A percentile compares a stretch with the other conserved stretches of the same genome.
These are phyloP conservation scores for Dioszegia aurantiaca DNA, from an alignment of 768 basidiomycete species.

Conservation along the genomic window DNA sequence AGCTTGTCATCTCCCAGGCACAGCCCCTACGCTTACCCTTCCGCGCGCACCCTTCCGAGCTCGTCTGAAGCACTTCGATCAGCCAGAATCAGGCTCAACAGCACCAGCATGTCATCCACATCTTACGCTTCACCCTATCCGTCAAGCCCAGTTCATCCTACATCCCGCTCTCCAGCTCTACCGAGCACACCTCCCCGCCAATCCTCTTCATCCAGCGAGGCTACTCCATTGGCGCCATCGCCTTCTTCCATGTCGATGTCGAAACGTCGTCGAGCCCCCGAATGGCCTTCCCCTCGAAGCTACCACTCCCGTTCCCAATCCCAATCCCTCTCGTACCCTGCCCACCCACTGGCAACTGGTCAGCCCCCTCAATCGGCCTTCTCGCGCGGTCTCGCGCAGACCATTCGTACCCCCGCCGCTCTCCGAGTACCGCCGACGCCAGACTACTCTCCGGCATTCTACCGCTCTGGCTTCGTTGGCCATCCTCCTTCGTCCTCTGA, in stretches of 20 bases:
- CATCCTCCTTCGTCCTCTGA: conserved; percentile 3
- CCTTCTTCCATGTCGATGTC: conserved; percentile 20
- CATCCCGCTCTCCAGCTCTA: background rate
- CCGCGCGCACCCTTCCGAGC: background rate
- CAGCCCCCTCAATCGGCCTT: conserved; percentile 2
- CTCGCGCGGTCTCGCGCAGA: conserved; percentile 11
- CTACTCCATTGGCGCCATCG: conserved; percentile 13
- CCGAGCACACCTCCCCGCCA: conserved; percentile 12
- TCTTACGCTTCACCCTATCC: background rate
- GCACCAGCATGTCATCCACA: background rate
- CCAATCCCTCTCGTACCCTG: background rate
- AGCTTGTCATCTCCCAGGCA: conserved; percentile 5
- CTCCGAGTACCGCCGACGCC: conserved; percentile 17
- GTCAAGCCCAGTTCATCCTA: background rate
- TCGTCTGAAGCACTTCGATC: background rate
- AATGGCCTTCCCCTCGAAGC: conserved; percentile 19
- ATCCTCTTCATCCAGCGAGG: background rate
- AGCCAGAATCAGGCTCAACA: conserved; percentile 6
- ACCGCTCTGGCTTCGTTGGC: conserved; percentile 14
- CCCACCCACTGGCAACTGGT: too few species aligned
- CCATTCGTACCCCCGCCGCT: conserved; percentile 13
- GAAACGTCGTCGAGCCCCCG: conserved; percentile 21
- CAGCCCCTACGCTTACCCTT: conserved; percentile 2
- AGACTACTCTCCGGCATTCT: conserved; percentile 16
- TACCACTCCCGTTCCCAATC: background rate